These are phyloP conservation scores for Paramecium biaurelia DNA, from an alignment of 73 alveolate species.

Conservation along the genomic window DNA sequence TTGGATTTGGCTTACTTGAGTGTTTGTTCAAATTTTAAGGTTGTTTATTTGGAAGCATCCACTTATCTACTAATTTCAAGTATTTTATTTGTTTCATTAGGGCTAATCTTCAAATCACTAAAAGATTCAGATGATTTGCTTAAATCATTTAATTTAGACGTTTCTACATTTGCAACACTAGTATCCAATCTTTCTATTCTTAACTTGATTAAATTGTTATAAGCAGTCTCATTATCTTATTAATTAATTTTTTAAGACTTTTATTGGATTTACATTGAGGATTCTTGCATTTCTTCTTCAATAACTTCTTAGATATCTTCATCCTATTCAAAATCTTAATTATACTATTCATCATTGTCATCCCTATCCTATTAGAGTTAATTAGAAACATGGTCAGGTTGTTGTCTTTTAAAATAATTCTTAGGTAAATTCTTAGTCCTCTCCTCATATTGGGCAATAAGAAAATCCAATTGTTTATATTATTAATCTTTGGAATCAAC, in stretches of 20 bases:
- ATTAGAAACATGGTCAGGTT: background rate
- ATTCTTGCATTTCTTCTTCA: constrained; percentile 7
- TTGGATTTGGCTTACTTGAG: background rate
- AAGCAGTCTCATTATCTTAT: background rate
- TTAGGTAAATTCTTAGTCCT: background rate
- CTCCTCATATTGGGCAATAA: background rate
- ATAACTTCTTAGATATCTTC: background rate
- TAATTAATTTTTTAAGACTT: background rate
- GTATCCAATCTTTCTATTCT: background rate
- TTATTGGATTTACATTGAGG: background rate
- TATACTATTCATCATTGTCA: constrained; percentile 1
- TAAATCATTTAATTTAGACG: background rate
- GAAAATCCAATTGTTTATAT: background rate
- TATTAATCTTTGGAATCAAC: background rate
- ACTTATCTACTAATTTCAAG: background rate
- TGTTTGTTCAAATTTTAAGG: background rate
- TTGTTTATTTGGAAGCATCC: background rate
- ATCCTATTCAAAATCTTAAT: constrained; percentile 26
- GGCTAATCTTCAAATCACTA: background rate
- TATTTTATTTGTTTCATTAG: background rate
- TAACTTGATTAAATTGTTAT: background rate
- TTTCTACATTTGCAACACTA: background rate
- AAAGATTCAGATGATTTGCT: background rate
- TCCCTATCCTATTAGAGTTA: background rate
- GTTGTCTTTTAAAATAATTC: background rate